Evolutionary conservation across 768 basidiomycete genomes (phyloP).

Genomic region (Suillus cothurnatus): DNA sequence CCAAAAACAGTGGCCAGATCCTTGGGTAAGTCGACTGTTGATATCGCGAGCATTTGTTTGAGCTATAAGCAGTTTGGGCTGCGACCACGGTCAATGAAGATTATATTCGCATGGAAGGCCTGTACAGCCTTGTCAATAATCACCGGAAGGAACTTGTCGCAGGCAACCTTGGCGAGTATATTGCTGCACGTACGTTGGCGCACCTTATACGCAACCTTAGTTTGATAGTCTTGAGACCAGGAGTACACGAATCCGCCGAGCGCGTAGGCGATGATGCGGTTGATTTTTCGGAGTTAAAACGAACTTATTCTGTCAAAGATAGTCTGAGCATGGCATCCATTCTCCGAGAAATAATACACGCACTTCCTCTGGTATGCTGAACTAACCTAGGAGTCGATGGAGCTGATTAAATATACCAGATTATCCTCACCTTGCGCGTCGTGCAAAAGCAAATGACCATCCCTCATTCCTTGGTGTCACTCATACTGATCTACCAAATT

Average conservation of each 20-base stretch:
- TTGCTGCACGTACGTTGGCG: slow-evolving; percentile 48
- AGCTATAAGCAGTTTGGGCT: slow-evolving; percentile 53
- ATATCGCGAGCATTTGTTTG: neutral
- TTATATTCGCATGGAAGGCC: slow-evolving; percentile 63
- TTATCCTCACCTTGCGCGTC: neutral
- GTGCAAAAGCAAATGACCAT: neutral
- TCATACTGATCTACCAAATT: neutral
- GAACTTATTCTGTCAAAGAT: slow-evolving; percentile 33
- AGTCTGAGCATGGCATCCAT: slow-evolving; percentile 38
- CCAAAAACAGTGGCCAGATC: slow-evolving; percentile 20
- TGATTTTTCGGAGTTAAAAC: slow-evolving; percentile 34
- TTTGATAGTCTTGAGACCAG: slow-evolving; percentile 21
- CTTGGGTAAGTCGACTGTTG: slow-evolving; percentile 32
- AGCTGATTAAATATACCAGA: neutral
- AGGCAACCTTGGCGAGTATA: slow-evolving; percentile 55
- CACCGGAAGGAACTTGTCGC: slow-evolving; percentile 68
- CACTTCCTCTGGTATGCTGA: slow-evolving; percentile 42
- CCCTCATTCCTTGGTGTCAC: neutral
- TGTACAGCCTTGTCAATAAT: slow-evolving; percentile 19
- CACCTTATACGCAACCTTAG: neutral
- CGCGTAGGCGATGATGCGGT: slow-evolving; percentile 41
- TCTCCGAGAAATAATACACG: slow-evolving; percentile 54
- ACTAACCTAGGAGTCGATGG: neutral
- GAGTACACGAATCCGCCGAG: slow-evolving; percentile 27
- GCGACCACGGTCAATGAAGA: slow-evolving; percentile 66